Evolutionary conservation across 805 yeast genomes (phyloP).

Genomic region (Candida qinlingensis): DNA sequence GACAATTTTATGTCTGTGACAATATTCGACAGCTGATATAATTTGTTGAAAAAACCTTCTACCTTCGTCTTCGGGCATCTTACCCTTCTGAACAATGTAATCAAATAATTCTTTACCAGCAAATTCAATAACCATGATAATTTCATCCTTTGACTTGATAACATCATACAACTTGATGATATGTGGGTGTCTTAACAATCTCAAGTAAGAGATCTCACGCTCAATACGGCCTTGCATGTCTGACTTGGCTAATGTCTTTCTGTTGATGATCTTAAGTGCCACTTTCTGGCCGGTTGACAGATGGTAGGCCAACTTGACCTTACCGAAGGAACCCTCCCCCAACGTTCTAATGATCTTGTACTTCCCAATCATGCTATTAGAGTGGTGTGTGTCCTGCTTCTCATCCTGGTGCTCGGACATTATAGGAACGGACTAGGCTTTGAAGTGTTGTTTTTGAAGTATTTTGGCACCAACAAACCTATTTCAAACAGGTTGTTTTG

Average conservation of each 20-base stretch:
- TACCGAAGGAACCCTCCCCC: conserved; percentile 97
- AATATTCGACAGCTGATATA: conserved; percentile 92
- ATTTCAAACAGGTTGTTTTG: not conserved
- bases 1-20: conserved; percentile 94
- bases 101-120: conserved; percentile 97
- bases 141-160: conserved; percentile 90
- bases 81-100: conserved; percentile 89
- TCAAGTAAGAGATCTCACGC: conserved; percentile 84
- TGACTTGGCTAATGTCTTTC: conserved; percentile 86
- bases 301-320: conserved; percentile 88
- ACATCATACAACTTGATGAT: conserved; percentile 94
- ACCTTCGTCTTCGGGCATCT: conserved; percentile 89
- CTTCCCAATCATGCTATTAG: conserved; percentile 67
- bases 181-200: conserved; percentile 90
- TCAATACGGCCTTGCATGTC: conserved; percentile 98
- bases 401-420: conserved; percentile 23
- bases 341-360: conserved; percentile 89
- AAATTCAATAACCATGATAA: conserved; percentile 94
- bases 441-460: no score
- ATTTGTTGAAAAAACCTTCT: conserved; percentile 93
- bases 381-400: conserved; percentile 22
- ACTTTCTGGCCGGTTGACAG: conserved; percentile 87
- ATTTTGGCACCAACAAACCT: not conserved
- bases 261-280: conserved; percentile 87
- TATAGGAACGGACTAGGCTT: not conserved